These are phyloP conservation scores for Thermothelomyces thermophilus DNA, from an alignment of 2,329 filamentous ascomycete species.

Conservation along the genomic window DNA sequence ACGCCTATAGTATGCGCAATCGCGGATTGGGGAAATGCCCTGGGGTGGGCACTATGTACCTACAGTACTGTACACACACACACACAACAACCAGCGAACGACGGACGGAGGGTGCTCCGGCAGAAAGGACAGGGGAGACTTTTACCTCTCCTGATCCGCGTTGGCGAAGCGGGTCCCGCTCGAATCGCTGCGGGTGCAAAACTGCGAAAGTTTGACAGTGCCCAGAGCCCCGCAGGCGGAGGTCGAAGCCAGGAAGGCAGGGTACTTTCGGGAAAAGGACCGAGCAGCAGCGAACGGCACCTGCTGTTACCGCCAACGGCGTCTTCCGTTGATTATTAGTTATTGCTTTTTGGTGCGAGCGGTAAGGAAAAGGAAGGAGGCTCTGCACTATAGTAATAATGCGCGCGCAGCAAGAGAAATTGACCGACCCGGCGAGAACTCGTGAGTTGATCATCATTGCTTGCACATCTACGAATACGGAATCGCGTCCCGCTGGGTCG, in stretches of 20 bases:
- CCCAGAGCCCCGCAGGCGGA: constrained; percentile 13
- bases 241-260: neutral
- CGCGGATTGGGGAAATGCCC: neutral
- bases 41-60: too few relatives aligned
- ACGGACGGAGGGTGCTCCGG: neutral
- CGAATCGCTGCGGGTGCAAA: neutral
- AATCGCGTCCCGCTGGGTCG: too few relatives aligned
- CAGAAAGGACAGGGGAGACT: neutral
- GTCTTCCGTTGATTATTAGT: too few relatives aligned
- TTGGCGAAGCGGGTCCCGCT: constrained; percentile 6
- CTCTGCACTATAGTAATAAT: too few relatives aligned
- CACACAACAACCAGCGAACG: too few relatives aligned
- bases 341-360: too few relatives aligned
- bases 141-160: neutral
- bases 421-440: too few relatives aligned
- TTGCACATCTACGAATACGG: too few relatives aligned
- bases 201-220: constrained; percentile 1
- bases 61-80: too few relatives aligned
- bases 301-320: neutral
- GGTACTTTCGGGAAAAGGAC: neutral
- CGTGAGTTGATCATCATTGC: too few relatives aligned
- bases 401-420: too few relatives aligned
- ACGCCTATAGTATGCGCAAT: neutral
- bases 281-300: neutral
- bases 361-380: too few relatives aligned